Evolutionary conservation across 176 grass and related monocot species (phyloP).

Genomic region (Bolboschoenus planiculmis): DNA sequence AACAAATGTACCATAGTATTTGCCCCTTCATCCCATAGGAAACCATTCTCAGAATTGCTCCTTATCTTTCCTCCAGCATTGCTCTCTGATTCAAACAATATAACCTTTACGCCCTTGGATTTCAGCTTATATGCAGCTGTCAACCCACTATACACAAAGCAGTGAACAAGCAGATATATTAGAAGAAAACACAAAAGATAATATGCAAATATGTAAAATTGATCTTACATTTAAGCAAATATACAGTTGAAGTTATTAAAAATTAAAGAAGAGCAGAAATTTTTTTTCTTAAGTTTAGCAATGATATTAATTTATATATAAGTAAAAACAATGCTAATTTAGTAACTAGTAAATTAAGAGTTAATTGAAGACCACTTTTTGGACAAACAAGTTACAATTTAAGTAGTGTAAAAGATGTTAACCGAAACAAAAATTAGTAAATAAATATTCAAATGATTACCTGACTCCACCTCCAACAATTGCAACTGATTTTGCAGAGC

Average conservation of each 20-base stretch:
- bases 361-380: not conserved
- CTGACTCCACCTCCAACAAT: constrained; percentile 58
- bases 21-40: constrained; percentile 96
- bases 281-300: not conserved
- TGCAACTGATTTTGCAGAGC: constrained; percentile 40
- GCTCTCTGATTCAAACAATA: constrained; percentile 72
- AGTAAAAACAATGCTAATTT: not conserved
- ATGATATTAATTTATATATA: not conserved
- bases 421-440: not conserved
- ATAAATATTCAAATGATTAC: constrained; percentile 12
- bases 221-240: not conserved
- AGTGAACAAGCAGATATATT: constrained; percentile 33
- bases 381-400: not conserved
- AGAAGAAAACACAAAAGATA: not conserved
- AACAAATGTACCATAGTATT: constrained; percentile 75
- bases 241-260: not conserved
- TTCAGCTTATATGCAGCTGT: constrained; percentile 84
- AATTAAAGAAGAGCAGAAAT: not conserved
- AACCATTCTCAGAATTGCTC: constrained; percentile 60
- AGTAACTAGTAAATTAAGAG: not conserved
- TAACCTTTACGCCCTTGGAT: constrained; percentile 60
- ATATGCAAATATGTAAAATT: not conserved
- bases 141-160: constrained; percentile 51
- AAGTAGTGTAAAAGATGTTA: not conserved
- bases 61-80: constrained; percentile 78